Base-by-base conservation (phyloP, 345 rosid genomes). In the thale cress (Arabidopsis thaliana) region DNA sequence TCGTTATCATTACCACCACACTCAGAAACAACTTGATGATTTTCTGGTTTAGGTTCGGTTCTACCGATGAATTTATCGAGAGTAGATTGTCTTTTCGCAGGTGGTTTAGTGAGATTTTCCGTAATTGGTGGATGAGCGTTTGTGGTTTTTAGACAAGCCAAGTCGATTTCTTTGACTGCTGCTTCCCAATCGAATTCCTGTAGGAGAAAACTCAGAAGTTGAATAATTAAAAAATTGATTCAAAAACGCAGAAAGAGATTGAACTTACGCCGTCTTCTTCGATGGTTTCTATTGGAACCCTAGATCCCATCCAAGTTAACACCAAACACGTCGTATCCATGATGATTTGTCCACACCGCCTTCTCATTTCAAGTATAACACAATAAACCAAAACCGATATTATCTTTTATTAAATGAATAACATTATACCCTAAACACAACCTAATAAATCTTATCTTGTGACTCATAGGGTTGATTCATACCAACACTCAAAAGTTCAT, bases 111-210 rank as follows among this genome's bases (percentile, higher is more conserved):
- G 51, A 25, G 42, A 36, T 53, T 62, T 24, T 44, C 60, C 2
- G 37, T 13, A 44, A 44, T 30, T 70, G 58, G 70, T 41, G 42
- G 56, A 48, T 38, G 42, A 33, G 53, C 38, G n/a, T 67, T 83
- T 7, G 79, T 46, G 22, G 48, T 22, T 40, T 41, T 82, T 62
- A 83, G 25, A 62, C 91, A 91, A 1, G 88, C 95, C 72, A 82
- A 82, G 34, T 94, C 97, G 68, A 94, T 91, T 82, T 85, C 93
- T 81, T 82, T 83, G 4, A 86, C 95, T 5, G 98, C 96, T 20
- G 96, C 97, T 81, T 94, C 98, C 98, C 97, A 94, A 79, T 94
- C 97, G 63, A 94, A 88, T 45, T 82, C 89, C 93, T 91, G 40
- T 4, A 46, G 24, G 24, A 3, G 9, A 23, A 36, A 34, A 38